Evolutionary conservation across 768 basidiomycete species (phyloP).

Genomic region (Strobilomyces confusus): DNA sequence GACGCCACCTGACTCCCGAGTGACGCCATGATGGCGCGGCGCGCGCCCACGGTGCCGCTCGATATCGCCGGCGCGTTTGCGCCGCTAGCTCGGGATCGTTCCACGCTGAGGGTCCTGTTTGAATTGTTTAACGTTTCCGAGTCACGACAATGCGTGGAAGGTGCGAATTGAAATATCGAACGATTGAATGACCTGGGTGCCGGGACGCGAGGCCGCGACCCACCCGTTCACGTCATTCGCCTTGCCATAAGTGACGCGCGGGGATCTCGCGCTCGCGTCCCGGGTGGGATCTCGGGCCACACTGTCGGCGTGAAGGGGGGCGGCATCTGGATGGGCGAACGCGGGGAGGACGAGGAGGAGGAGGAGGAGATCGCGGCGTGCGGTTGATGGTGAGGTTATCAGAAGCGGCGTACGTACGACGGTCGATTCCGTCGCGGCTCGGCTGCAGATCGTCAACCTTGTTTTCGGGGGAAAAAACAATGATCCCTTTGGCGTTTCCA

Average conservation of each 20-base stretch:
- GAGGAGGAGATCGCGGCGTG: background rate
- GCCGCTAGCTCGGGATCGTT: slow-evolving; percentile 10
- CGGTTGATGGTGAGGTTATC: background rate
- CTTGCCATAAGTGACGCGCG: slow-evolving; percentile 16
- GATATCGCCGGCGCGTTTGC: background rate
- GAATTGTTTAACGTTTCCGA: background rate
- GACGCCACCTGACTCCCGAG: slow-evolving; percentile 6
- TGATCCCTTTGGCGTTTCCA: background rate
- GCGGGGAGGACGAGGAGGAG: background rate
- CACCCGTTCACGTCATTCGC: slow-evolving; percentile 4
- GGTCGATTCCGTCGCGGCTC: background rate
- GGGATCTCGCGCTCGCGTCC: slow-evolving; percentile 15
- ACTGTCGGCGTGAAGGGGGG: background rate
- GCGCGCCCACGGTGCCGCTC: background rate
- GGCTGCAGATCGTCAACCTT: background rate
- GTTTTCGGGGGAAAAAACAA: background rate
- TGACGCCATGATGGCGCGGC: background rate
- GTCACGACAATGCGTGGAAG: too few species aligned
- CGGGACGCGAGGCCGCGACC: too few species aligned
- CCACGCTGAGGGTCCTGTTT: background rate
- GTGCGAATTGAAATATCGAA: background rate
- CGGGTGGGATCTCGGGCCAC: background rate
- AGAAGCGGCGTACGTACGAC: background rate
- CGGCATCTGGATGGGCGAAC: background rate
- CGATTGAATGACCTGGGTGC: background rate